A percentile compares a stretch with the other conserved stretches of the same genome.
These are phyloP conservation scores for Cicer judaicum DNA, from an alignment of 306 rosid species.

Conservation along the genomic window DNA sequence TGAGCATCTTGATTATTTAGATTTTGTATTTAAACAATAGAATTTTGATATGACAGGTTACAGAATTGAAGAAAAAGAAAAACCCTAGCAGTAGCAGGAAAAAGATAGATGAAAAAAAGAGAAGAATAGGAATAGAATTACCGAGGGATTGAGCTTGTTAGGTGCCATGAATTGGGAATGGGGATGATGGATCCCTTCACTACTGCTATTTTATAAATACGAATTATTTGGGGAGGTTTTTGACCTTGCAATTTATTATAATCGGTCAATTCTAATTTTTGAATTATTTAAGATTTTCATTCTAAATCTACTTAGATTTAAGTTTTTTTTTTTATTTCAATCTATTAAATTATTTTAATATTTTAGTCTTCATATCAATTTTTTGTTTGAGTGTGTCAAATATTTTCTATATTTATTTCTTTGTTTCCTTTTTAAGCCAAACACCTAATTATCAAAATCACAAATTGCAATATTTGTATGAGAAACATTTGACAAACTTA, in stretches of 20 bases:
- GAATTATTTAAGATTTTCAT: too few relatives aligned
- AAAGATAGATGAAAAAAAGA: neutral
- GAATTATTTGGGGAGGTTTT: neutral
- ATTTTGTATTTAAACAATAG: neutral
- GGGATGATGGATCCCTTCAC: neutral
- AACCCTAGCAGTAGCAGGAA: conserved; percentile 35
- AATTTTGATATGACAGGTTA: conserved; percentile 7
- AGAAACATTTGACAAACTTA: too few relatives aligned
- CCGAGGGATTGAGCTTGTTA: conserved; percentile 74
- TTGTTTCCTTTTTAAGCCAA: too few relatives aligned
- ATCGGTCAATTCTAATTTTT: too few relatives aligned
- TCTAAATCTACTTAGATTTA: too few relatives aligned
- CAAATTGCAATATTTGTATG: too few relatives aligned
- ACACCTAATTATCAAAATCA: too few relatives aligned
- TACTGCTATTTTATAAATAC: neutral
- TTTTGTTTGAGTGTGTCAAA: too few relatives aligned
- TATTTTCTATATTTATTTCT: too few relatives aligned
- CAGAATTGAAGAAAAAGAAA: neutral
- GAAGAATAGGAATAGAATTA: conserved; percentile 49
- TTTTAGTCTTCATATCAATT: too few relatives aligned
- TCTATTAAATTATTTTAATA: too few relatives aligned
- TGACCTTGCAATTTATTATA: conserved; percentile 5
- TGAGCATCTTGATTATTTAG: neutral
- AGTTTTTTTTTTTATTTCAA: too few relatives aligned
- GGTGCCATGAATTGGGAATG: conserved; percentile 63